A percentile compares a stretch with the other conserved stretches of the same genome.
Conservation (phyloP, 1,284 basidiomycete species). For the Puccinia horiana region DNA sequence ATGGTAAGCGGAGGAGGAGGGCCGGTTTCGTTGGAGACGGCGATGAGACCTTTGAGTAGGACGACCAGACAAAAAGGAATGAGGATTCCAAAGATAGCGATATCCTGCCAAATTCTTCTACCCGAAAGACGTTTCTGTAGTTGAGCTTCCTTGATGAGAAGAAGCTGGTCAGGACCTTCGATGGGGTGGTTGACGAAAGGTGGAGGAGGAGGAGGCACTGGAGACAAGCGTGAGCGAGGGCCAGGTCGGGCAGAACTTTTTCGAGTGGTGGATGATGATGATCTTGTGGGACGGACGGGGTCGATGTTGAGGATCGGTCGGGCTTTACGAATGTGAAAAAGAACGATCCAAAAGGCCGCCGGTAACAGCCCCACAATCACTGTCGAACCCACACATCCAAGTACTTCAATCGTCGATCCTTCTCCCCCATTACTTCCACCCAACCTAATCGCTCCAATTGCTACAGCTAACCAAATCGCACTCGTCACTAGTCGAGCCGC, state of each 20-base stretch:
- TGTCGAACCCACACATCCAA: conserved; percentile 51
- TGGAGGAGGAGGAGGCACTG: too few relatives aligned
- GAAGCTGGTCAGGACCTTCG: not conserved
- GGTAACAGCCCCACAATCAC: conserved; percentile 53
- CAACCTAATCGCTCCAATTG: conserved; percentile 29
- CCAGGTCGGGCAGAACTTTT: not conserved
- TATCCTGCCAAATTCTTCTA: conserved; percentile 48
- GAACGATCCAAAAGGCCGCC: conserved; percentile 55
- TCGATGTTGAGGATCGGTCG: conserved; percentile 54
- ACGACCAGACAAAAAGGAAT: conserved; percentile 49
- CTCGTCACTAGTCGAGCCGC: conserved; percentile 39
- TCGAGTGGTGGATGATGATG: not conserved
- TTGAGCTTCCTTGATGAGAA: conserved; percentile 27
- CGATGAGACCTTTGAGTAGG: conserved; percentile 44
- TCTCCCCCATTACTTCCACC: conserved; percentile 50
- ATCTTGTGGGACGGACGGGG: not conserved
- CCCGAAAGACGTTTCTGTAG: conserved; percentile 43
- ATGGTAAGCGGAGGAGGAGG: not conserved
- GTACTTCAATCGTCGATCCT: conserved; percentile 52
- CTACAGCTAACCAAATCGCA: conserved; percentile 49
- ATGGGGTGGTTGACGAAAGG: not conserved
- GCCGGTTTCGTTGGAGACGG: conserved; percentile 22
- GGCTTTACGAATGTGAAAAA: conserved; percentile 57
- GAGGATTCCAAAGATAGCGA: conserved; percentile 41
- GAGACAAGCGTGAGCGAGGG: not conserved